These are phyloP conservation scores for Pogostemon cablin DNA, from an alignment of 257 asterid genomes.

Conservation along the genomic window DNA sequence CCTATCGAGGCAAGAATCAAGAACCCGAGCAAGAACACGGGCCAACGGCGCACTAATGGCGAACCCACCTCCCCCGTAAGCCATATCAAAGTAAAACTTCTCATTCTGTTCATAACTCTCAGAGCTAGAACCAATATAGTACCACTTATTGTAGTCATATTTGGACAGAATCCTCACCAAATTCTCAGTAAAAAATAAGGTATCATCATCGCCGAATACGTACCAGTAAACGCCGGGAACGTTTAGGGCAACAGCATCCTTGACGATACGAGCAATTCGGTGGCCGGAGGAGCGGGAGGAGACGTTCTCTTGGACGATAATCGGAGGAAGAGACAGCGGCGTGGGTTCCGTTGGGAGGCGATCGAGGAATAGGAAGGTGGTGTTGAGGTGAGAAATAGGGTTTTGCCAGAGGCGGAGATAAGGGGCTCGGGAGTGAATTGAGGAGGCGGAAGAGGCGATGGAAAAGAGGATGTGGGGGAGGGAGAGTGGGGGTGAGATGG, in stretches of 20 bases:
- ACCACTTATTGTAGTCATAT: constrained; percentile 63
- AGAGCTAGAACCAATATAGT: constrained; percentile 59
- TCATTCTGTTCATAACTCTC: constrained; percentile 81
- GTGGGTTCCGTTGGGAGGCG: constrained; percentile 35
- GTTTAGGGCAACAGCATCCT: constrained; percentile 54
- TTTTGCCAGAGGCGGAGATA: constrained; percentile 68
- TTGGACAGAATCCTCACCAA: constrained; percentile 60
- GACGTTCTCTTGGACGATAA: constrained; percentile 50
- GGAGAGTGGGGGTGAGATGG: constrained; percentile 33
- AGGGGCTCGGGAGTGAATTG: constrained; percentile 57
- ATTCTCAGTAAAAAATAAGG: constrained; percentile 62
- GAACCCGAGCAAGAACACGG: constrained; percentile 59
- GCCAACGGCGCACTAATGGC: constrained; percentile 78
- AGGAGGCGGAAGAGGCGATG: constrained; percentile 62
- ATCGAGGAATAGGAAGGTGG: constrained; percentile 67
- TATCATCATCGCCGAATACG: constrained; percentile 80
- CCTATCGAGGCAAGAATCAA: constrained; percentile 71
- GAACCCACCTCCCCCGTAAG: constrained; percentile 86
- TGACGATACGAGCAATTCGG: constrained; percentile 70
- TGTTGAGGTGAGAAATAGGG: constrained; percentile 58
- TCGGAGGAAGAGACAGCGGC: constrained; percentile 46
- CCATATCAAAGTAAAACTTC: constrained; percentile 69
- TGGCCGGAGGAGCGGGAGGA: constrained; percentile 52
- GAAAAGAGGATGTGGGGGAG: constrained; percentile 55
- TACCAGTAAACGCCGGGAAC: constrained; percentile 61